Base-by-base conservation (phyloP, 495 filamentous ascomycete species). In the Apodospora peruviana region DNA sequence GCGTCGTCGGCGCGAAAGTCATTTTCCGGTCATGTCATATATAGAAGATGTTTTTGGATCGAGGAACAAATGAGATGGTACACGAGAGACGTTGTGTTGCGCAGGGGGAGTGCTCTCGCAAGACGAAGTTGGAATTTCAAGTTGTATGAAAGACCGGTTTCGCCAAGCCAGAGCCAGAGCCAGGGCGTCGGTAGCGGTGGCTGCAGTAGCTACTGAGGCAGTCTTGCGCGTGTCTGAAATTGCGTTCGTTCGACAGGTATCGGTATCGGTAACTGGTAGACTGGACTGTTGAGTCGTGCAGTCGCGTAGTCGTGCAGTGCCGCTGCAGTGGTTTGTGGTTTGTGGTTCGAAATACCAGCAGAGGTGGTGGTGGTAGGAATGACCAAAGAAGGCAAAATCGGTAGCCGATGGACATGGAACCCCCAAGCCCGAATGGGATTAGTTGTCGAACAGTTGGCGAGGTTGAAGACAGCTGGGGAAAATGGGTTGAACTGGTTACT, bases 11-110 rank as follows among this genome's bases (percentile, higher is more conserved):
- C 55, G 54, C 49, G 56, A 51, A 57, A 56, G 58, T 68, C 68
- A 71, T 71, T 60, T 62, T 67, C 47, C 45, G 55, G 22, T 48
- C 55, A 58, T 59, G n/a, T n/a, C n/a, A n/a, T n/a, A n/a, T n/a
- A n/a, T n/a, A n/a, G n/a, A n/a, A n/a, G n/a, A n/a, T n/a, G n/a
- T 7, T 1, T 12, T 17, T 16, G 36, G 19, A 14, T 27, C 14
- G 35, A 27, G 20, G 11, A 39, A n/a, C n/a, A n/a, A n/a, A n/a
- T n/a, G n/a, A n/a, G n/a, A n/a, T n/a, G n/a, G n/a, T n/a, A n/a
- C n/a, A n/a, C n/a, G n/a, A n/a, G n/a, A n/a, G n/a, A n/a, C n/a
- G n/a, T n/a, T n/a, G n/a, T n/a, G n/a, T n/a, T n/a, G n/a, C n/a
- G n/a, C n/a, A n/a, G n/a, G n/a, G n/a, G n/a, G 27, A 12, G 5